Conservation (phyloP, 75 land plant species). For the Pinus albicaulis region DNA sequence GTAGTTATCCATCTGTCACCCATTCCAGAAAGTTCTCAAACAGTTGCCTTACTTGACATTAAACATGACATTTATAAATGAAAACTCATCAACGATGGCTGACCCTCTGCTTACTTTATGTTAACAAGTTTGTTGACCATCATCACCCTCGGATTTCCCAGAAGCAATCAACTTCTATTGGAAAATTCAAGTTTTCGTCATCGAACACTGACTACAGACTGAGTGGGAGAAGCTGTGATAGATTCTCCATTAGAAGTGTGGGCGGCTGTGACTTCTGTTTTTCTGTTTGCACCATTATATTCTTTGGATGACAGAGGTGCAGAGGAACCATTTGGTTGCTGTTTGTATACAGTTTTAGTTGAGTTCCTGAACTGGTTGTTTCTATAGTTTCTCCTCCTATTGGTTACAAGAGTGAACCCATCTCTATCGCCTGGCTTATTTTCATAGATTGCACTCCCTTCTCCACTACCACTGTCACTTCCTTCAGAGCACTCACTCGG, state of each 20-base stretch:
- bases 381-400: not conserved
- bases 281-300: not conserved
- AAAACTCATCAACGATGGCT: not conserved
- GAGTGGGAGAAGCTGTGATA: not conserved
- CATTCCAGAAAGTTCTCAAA: not conserved
- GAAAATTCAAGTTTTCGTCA: not conserved
- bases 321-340: not conserved
- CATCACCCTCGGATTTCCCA: not conserved
- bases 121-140: not conserved
- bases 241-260: slow-evolving; percentile 4
- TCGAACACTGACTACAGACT: not conserved
- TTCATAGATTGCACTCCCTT: not conserved
- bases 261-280: not conserved
- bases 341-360: not conserved
- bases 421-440: not conserved
- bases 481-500: slow-evolving; percentile 3
- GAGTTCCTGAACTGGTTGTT: not conserved
- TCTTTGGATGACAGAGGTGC: not conserved
- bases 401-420: slow-evolving; percentile 5
- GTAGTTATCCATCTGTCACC: not conserved
- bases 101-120: not conserved
- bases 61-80: not conserved
- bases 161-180: not conserved
- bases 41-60: not conserved
- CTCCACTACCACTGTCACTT: slow-evolving; percentile 11